A percentile compares a stretch with the other conserved stretches of the same genome.
Evolutionary conservation across 2,329 filamentous ascomycete genomes (phyloP).

Genomic region (Alternaria sp.): DNA sequence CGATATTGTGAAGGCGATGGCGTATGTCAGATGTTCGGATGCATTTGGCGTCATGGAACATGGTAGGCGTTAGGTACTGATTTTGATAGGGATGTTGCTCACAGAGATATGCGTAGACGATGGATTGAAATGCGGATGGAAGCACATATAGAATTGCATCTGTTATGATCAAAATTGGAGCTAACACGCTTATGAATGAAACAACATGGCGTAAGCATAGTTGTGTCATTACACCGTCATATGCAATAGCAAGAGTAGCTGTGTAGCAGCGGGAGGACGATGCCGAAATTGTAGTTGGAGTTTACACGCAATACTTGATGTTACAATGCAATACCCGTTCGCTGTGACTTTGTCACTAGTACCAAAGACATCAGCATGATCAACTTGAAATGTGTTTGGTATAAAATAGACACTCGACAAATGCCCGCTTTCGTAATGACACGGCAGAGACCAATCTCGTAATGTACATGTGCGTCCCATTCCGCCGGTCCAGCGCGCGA

Average conservation of each 20-base stretch:
- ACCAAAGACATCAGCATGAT: background rate
- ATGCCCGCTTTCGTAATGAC: constrained; percentile 5
- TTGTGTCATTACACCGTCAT: background rate
- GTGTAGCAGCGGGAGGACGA: background rate
- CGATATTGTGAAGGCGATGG: background rate
- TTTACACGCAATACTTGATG: background rate
- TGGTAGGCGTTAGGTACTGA: background rate
- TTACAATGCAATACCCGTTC: background rate
- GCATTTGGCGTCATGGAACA: background rate
- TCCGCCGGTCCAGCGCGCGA: background rate
- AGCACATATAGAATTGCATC: background rate
- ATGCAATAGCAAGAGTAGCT: background rate
- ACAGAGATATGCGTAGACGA: background rate
- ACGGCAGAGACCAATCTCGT: constrained; percentile 8
- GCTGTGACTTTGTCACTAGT: background rate
- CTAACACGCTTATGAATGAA: background rate
- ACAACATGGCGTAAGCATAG: background rate
- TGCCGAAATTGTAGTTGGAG: background rate
- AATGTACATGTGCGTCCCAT: constrained; percentile 11
- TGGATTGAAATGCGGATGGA: background rate
- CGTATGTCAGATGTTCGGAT: background rate
- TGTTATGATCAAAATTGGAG: background rate
- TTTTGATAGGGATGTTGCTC: background rate
- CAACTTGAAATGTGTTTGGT: background rate
- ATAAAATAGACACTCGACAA: background rate